A percentile compares a stretch with the other conserved stretches of the same genome.
Conservation (phyloP, 257 asterid genomes). For the Avicennia marina region DNA sequence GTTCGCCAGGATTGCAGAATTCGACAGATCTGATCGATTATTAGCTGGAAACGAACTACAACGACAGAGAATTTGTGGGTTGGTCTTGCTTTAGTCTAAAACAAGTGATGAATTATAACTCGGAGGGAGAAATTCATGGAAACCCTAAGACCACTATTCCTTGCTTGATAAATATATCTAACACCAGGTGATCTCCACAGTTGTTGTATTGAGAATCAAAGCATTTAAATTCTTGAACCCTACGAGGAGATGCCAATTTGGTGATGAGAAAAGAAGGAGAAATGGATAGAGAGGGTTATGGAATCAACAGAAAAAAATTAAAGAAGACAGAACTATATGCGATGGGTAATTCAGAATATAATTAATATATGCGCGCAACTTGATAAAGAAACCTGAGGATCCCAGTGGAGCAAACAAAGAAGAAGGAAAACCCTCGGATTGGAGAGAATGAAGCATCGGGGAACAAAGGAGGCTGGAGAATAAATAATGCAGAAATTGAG, state of each 20-base stretch:
- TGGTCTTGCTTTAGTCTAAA: not conserved
- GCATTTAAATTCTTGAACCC: not conserved
- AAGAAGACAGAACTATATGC: not conserved
- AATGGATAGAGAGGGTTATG: conserved; percentile 15
- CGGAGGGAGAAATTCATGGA: not conserved
- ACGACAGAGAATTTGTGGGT: not conserved
- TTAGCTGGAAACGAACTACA: not conserved
- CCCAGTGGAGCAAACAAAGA: conserved; percentile 6
- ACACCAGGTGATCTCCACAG: not conserved
- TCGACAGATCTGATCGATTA: not conserved
- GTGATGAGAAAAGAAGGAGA: not conserved
- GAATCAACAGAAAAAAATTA: conserved; percentile 23
- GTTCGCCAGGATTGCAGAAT: conserved; percentile 37
- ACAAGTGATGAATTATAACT: not conserved
- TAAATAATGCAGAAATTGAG: conserved; percentile 7
- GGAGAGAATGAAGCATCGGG: conserved; percentile 7
- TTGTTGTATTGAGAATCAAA: not conserved
- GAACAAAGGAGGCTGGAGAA: conserved; percentile 8
- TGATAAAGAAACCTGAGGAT: not conserved
- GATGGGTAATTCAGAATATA: not conserved
- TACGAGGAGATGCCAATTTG: too few species aligned
- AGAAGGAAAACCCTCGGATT: not conserved
- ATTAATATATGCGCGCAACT: not conserved
- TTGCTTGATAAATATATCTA: not conserved
- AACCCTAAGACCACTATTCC: not conserved